Evolutionary conservation across 257 asterid species (phyloP).

Genomic region (Cynanchum wilfordii): DNA sequence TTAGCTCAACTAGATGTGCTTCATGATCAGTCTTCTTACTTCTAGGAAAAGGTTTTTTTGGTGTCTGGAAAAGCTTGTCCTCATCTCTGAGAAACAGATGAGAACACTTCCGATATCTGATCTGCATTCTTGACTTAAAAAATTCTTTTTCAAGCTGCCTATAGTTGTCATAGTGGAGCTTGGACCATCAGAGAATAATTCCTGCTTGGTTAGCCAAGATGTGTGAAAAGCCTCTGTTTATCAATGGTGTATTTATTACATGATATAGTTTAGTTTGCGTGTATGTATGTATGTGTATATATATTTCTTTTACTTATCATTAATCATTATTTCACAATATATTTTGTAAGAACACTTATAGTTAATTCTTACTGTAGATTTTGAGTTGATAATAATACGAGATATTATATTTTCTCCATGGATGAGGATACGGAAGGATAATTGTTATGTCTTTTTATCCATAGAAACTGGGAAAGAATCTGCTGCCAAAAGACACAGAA

Average conservation of each 20-base stretch:
- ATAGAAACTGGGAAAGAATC: neutral
- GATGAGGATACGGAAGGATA: too few relatives aligned
- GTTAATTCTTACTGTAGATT: too few relatives aligned
- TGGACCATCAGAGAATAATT: neutral
- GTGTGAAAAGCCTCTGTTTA: neutral
- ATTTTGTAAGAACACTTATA: too few relatives aligned
- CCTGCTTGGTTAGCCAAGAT: neutral
- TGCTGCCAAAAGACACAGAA: neutral
- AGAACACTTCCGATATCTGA: neutral
- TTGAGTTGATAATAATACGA: too few relatives aligned
- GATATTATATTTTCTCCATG: too few relatives aligned
- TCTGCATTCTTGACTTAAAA: neutral
- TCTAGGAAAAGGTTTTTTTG: conserved; percentile 28
- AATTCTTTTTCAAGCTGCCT: neutral
- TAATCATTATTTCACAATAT: too few relatives aligned
- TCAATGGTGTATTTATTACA: too few relatives aligned
- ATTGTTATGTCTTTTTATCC: too few relatives aligned
- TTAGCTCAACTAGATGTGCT: conserved; percentile 47
- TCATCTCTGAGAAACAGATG: neutral
- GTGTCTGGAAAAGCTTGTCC: neutral
- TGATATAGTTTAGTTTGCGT: too few relatives aligned
- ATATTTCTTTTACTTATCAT: too few relatives aligned
- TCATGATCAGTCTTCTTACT: conserved; percentile 39
- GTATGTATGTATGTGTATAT: too few relatives aligned
- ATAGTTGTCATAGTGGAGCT: neutral